These are phyloP conservation scores for Aspergillus sp. DNA, from an alignment of 2,329 filamentous ascomycete genomes.

Conservation along the genomic window DNA sequence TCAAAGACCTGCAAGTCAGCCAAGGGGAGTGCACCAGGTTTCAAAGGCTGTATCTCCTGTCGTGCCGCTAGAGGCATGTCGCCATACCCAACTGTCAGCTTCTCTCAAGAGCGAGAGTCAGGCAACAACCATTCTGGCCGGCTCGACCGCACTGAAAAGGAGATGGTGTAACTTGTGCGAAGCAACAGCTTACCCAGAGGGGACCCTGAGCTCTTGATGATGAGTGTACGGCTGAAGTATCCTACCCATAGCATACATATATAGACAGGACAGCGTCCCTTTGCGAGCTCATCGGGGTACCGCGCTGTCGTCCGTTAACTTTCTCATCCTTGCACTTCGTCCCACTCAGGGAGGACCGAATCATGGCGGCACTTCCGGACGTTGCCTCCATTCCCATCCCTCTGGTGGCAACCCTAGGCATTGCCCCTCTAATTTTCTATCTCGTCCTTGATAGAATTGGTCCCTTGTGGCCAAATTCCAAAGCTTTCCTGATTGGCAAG, in stretches of 20 bases:
- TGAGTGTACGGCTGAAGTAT: neutral
- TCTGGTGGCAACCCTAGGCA: slow-evolving; percentile 8
- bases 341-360: neutral
- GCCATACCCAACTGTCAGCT: neutral
- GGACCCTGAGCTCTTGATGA: neutral
- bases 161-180: slow-evolving; percentile 3
- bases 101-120: neutral
- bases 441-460: slow-evolving; percentile 15
- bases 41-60: neutral
- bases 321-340: neutral
- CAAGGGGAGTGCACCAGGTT: neutral
- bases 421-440: slow-evolving; percentile 11
- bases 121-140: neutral
- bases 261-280: neutral
- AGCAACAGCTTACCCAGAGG: neutral
- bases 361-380: slow-evolving; percentile 5
- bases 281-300: neutral
- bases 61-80: neutral
- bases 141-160: neutral
- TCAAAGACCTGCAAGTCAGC: slow-evolving; percentile 1
- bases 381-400: slow-evolving; percentile 12
- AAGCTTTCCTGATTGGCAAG: slow-evolving; percentile 18
- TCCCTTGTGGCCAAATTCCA: slow-evolving; percentile 16
- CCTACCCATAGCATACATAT: slow-evolving; percentile 2
- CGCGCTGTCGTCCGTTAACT: neutral